Evolutionary conservation across 202 grass and related monocot species (phyloP).

Genomic region (Carex arenaria): DNA sequence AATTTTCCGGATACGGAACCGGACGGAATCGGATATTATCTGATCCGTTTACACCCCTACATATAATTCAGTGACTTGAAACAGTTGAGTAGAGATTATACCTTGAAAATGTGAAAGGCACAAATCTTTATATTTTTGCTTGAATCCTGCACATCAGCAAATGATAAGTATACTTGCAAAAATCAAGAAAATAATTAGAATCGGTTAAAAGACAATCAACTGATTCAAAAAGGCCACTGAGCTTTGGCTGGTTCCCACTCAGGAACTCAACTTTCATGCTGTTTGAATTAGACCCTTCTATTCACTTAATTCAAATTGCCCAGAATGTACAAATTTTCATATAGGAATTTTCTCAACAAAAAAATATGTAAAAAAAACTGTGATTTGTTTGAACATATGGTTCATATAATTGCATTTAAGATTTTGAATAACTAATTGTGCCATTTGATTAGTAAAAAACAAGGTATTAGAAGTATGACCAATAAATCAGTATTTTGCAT

Average conservation of each 20-base stretch:
- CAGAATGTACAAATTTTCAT: neutral
- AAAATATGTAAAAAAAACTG: neutral
- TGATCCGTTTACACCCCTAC: too few species aligned
- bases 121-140: conserved; percentile 99
- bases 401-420: neutral
- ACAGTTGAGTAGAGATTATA: conserved; percentile 22
- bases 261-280: neutral
- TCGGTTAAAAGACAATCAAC: neutral
- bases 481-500: neutral
- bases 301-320: conserved; percentile 2
- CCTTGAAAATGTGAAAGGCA: conserved; percentile 96
- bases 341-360: neutral
- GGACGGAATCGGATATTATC: too few species aligned
- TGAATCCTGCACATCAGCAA: conserved; percentile 63
- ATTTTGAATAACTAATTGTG: neutral
- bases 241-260: neutral
- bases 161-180: neutral
- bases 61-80: neutral
- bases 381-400: neutral
- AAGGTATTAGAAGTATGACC: neutral
- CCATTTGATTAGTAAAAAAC: neutral
- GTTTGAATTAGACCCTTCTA: neutral
- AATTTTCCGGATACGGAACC: too few species aligned
- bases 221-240: neutral
- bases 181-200: neutral